Conservation (phyloP, 2,329 filamentous ascomycete species). For the Clarireedia sp. region DNA sequence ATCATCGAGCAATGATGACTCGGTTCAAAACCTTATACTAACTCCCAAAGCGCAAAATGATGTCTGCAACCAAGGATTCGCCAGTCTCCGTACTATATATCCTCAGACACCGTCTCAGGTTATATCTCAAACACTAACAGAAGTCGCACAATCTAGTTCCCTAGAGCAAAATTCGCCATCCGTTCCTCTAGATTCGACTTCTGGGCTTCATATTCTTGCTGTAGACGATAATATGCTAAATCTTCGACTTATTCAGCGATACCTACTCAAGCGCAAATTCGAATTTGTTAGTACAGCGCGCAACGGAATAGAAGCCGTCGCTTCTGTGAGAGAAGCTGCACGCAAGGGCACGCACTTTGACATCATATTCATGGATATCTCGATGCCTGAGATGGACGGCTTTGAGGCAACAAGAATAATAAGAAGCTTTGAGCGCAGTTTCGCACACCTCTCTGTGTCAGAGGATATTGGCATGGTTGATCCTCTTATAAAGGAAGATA, state of each 20-base stretch:
- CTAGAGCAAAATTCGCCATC: background rate
- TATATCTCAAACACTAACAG: background rate
- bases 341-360: constrained; percentile 21
- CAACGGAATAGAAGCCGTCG: constrained; percentile 38
- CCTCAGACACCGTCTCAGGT: too few species aligned
- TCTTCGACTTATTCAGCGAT: constrained; percentile 28
- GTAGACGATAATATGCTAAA: constrained; percentile 35
- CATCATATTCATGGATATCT: constrained; percentile 43
- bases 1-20: too few species aligned
- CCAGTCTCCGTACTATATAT: too few species aligned
- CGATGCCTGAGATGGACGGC: constrained; percentile 48
- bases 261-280: constrained; percentile 23
- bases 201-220: constrained; percentile 18
- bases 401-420: constrained; percentile 41
- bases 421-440: constrained; percentile 20
- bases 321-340: constrained; percentile 20
- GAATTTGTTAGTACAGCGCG: constrained; percentile 30
- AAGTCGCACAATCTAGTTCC: constrained; percentile 10
- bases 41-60: too few species aligned
- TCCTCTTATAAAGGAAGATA: too few species aligned
- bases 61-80: too few species aligned
- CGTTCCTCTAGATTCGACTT: background rate
- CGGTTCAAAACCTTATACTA: too few species aligned
- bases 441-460: too few species aligned
- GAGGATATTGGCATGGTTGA: too few species aligned